Percentiles rank a stretch among this genome's conserved stretches.
Conservation (phyloP, 1,139 yeast species). For the Casaregolazyma suthepensis region DNA sequence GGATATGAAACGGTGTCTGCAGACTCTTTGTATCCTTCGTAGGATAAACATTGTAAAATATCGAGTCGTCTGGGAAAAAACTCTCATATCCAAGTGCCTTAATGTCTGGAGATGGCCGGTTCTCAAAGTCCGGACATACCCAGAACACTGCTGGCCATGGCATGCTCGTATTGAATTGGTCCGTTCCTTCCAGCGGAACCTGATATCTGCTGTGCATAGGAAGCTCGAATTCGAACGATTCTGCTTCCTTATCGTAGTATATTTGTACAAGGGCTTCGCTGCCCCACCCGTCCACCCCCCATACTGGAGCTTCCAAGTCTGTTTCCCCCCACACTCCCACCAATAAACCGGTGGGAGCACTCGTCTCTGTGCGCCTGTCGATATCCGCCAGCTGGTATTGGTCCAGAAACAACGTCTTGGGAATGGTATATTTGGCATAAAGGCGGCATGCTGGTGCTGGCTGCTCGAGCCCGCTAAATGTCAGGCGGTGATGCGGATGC, state of each 20-base stretch:
- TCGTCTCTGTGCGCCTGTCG: slow-evolving; percentile 23
- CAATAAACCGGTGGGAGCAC: slow-evolving; percentile 32
- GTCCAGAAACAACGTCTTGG: slow-evolving; percentile 36
- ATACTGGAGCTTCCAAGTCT: slow-evolving; percentile 44
- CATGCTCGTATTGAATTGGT: slow-evolving; percentile 21
- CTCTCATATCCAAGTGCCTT: slow-evolving; percentile 39
- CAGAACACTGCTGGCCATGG: slow-evolving; percentile 41
- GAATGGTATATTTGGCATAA: slow-evolving; percentile 36
- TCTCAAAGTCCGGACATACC: slow-evolving; percentile 40
- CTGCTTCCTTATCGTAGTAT: slow-evolving; percentile 21
- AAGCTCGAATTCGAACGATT: slow-evolving; percentile 31
- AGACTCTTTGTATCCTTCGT: slow-evolving; percentile 1
- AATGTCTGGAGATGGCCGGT: slow-evolving; percentile 19
- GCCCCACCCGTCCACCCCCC: slow-evolving; percentile 43
- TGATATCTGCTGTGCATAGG: slow-evolving; percentile 48
- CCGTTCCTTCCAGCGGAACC: slow-evolving; percentile 30
- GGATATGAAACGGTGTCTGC: slow-evolving; percentile 29
- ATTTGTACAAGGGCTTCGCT: slow-evolving; percentile 39
- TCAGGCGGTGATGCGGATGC: slow-evolving; percentile 37
- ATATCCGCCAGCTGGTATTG: slow-evolving; percentile 37
- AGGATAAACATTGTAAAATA: slow-evolving; percentile 32
- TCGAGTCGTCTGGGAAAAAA: slow-evolving; percentile 41
- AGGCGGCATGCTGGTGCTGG: slow-evolving; percentile 34
- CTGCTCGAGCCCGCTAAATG: slow-evolving; percentile 15
- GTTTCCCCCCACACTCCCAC: slow-evolving; percentile 40